Evolutionary conservation across 768 basidiomycete species (phyloP), one percentile per base, ranked within the genome.

Genomic region (Cystobasidium onofrii): DNA sequence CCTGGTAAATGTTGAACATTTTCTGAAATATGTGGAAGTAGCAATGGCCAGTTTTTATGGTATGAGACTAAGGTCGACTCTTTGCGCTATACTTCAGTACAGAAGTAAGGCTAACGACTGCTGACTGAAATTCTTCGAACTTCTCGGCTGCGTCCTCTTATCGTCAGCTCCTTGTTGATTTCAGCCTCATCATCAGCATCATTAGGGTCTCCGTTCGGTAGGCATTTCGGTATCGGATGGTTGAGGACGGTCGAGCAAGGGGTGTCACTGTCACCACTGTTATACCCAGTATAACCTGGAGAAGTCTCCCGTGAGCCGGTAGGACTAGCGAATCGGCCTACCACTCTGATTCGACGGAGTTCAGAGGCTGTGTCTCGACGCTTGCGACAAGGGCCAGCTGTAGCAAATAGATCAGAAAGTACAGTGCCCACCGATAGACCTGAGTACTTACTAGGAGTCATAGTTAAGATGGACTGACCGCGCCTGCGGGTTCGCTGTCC

Each of bases 121-220:
- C 57, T 29, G 6, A 60, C 57, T 6, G 57, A 29, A 27, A 60
- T 34, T 23, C 23, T 25, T 27, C 57, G 57, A 6, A 29, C 57
- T 34, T 23, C 23, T 4, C 57, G 57, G 23, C 57, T 60, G 36
- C 55, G 69, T 6, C 44, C 29, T 10, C 69, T 15, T 54, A n/a
- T 36, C 13, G 61, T 52, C 69, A 46, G 6, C n/a, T 71, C 66
- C 15, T 65, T 29, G 3, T 18, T 9, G 2, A 1, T 17, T 23
- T 71, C 69, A 27, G 27, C 29, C 39, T 71, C 69, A 34, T 71
- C 69, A 71, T 71, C 69, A 2, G 69, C 69, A 43, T 71, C 69
- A 36, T 33, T 55, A 9, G 52, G 50, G 15, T 33, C 44, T 10
- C 6, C 54, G 39, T 36, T 43, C 63, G 39, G 3, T 4, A 39